phyloP scores from a whole-genome alignment of 2,329 filamentous ascomycete genomes.

The Diaporthe citriasiana region DNA sequence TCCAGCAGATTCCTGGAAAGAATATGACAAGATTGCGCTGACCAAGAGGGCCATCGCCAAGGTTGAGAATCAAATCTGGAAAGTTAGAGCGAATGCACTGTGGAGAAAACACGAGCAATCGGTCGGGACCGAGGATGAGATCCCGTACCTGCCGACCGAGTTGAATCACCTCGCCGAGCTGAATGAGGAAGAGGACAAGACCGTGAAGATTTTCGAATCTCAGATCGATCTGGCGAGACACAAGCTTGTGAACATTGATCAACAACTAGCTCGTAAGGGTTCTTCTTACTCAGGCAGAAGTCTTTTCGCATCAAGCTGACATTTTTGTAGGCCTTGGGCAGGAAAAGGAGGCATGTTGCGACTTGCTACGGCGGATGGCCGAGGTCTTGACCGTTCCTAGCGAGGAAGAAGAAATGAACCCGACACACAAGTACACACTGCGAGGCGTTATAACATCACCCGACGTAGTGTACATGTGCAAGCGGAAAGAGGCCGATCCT shows the following conservation, averaged over 20 bases:
- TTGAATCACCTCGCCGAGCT: conserved; percentile 43
- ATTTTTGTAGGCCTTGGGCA: conserved; percentile 33
- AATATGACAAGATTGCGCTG: conserved; percentile 40
- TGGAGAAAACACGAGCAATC: conserved; percentile 45
- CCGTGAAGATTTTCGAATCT: conserved; percentile 42
- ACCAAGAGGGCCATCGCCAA: conserved; percentile 44
- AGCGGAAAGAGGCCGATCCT: conserved; percentile 44
- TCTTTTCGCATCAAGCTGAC: conserved; percentile 8
- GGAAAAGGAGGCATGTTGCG: conserved; percentile 36
- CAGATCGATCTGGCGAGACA: conserved; percentile 44
- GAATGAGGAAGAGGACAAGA: conserved; percentile 42
- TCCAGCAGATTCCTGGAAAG: conserved; percentile 15
- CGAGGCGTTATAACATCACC: conserved; percentile 49
- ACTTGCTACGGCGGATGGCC: conserved; percentile 36
- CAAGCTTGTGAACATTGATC: conserved; percentile 41
- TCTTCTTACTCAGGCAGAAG: background rate
- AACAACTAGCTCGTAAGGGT: conserved; percentile 42
- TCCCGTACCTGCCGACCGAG: conserved; percentile 46
- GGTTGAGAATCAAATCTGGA: conserved; percentile 44
- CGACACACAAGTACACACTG: conserved; percentile 49
- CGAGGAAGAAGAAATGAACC: conserved; percentile 45
- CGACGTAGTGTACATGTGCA: conserved; percentile 49
- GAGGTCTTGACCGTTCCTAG: conserved; percentile 36
- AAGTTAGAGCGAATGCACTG: conserved; percentile 42
- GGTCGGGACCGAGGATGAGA: conserved; percentile 37